A percentile compares a stretch with the other conserved stretches of the same genome.
These are phyloP conservation scores for Solanum pimpinellifolium DNA, from an alignment of 257 asterid species.

Conservation along the genomic window DNA sequence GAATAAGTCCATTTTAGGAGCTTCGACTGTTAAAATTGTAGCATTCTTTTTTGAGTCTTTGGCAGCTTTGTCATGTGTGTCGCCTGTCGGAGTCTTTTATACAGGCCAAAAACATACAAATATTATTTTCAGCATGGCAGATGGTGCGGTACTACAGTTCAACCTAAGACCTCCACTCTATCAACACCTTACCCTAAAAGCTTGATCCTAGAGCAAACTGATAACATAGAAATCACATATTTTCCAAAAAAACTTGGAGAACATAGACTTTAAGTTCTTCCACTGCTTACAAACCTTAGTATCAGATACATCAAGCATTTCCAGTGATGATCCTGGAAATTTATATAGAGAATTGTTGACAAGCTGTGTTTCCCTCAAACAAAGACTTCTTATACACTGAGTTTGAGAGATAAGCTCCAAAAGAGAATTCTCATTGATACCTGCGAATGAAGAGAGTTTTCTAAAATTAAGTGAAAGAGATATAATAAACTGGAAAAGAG, in stretches of 20 bases:
- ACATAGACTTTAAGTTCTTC: background rate
- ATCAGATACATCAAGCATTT: constrained; percentile 78
- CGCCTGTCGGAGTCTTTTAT: background rate
- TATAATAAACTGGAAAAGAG: background rate
- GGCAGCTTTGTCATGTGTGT: background rate
- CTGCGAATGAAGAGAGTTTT: constrained; percentile 24
- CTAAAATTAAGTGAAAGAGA: background rate
- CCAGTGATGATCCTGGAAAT: constrained; percentile 58
- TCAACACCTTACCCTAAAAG: background rate
- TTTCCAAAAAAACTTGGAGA: background rate
- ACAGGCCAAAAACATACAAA: background rate
- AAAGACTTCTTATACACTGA: constrained; percentile 45
- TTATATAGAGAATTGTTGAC: constrained; percentile 41
- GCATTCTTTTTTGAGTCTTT: background rate
- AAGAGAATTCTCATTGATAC: constrained; percentile 29
- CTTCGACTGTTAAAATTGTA: background rate
- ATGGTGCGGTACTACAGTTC: background rate
- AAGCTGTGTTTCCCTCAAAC: constrained; percentile 54
- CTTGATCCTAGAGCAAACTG: background rate
- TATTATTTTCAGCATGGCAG: background rate
- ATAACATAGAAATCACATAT: background rate
- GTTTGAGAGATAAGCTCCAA: constrained; percentile 52
- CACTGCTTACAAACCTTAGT: constrained; percentile 39
- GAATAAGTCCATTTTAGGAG: background rate
- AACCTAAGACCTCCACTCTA: background rate